Base-by-base conservation (phyloP, 2,329 filamentous ascomycete species). In the Emydomyces testavorans region DNA sequence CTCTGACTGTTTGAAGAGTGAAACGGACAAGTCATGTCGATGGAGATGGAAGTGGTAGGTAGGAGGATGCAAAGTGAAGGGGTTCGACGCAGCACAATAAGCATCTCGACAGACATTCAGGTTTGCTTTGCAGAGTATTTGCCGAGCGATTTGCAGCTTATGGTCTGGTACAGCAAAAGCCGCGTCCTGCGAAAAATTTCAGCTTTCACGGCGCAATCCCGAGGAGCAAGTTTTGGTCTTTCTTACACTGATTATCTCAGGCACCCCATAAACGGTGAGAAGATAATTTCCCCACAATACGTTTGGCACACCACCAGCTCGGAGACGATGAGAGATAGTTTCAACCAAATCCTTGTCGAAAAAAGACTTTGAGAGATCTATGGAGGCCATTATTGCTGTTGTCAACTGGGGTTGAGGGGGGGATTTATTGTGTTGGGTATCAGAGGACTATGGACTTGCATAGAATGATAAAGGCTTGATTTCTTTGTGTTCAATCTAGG, bases 271-370 rank as follows among this genome's bases (percentile, higher is more conserved):
- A 29, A 60, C 49, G 23, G 57, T 60, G 34, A 61, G 50, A 37
- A 61, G 52, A 50, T 55, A 60, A 47, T 61, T 59, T n/a, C 57
- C 60, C 57, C 55, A 59, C 3, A 61, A 54, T 31, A 60, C 32
- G 50, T 58, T 59, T 1, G 59, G 56, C 15, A 61, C 46, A 37
- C 40, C 40, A 48, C 29, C 47, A 4, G 20, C 31, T 29, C 50
- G 37, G n/a, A 61, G 54, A 40, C 57, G 51, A 28, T 35, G 47
- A 39, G 56, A 56, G 10, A 59, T 52, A n/a, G 40, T 15, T 6
- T 28, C 6, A 11, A 28, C 11, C 26, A 28, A 28, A 11, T 6
- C 6, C 26, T 28, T 11, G 26, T 11, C 26, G 11, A 28, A n/a
- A n/a, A n/a, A n/a, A n/a, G n/a, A n/a, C n/a, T n/a, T n/a, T n/a